These are phyloP conservation scores for Osmanthus fragrans DNA, from an alignment of 257 asterid genomes.

Conservation along the genomic window DNA sequence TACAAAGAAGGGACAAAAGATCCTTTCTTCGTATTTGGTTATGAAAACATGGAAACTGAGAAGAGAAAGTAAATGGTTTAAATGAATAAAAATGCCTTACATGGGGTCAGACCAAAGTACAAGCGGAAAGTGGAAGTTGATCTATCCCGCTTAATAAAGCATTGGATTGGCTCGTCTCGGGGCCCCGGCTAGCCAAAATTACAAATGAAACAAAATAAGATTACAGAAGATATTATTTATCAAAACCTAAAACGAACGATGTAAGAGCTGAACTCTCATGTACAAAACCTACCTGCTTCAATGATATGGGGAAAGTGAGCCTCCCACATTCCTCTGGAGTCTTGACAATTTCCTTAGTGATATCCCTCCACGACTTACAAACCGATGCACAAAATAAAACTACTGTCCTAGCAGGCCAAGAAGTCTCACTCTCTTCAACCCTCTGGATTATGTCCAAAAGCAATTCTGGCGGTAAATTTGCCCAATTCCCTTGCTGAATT, in stretches of 20 bases:
- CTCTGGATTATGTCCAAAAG: constrained; percentile 81
- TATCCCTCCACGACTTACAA: constrained; percentile 88
- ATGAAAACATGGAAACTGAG: not conserved
- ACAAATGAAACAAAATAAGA: not conserved
- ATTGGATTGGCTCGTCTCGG: constrained; percentile 82
- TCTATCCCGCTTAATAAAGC: constrained; percentile 88
- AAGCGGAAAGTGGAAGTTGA: constrained; percentile 64
- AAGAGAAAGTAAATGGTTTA: no score
- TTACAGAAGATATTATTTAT: constrained; percentile 5
- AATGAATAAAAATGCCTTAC: constrained; percentile 46
- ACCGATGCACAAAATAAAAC: constrained; percentile 87
- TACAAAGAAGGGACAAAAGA: no score
- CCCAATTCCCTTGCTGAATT: constrained; percentile 88
- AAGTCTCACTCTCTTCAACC: constrained; percentile 87
- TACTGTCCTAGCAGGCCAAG: constrained; percentile 86
- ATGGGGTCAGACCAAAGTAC: constrained; percentile 80
- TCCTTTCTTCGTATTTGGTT: no score
- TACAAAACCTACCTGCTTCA: constrained; percentile 67
- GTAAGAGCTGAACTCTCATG: constrained; percentile 1
- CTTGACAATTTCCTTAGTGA: constrained; percentile 91
- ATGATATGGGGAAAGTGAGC: constrained; percentile 85
- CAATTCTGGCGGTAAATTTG: constrained; percentile 82
- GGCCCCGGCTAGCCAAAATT: constrained; percentile 72
- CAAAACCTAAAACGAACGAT: not conserved
- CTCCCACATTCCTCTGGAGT: constrained; percentile 95